Conservation (phyloP, 805 yeast genomes). For the Debaryomyces castellii region DNA sequence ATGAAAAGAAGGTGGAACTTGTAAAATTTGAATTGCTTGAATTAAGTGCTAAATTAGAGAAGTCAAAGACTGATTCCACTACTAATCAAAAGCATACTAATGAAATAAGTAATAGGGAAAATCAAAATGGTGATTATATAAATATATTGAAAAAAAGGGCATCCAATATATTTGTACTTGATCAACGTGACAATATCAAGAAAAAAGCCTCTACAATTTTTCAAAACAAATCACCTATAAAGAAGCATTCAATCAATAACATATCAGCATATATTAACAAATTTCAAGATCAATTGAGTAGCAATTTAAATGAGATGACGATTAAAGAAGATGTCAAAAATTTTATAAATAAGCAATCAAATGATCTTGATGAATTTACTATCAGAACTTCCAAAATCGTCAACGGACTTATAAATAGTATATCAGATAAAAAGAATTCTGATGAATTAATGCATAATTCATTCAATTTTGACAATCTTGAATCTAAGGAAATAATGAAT, state of each 20-base stretch:
- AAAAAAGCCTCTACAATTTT: slow-evolving; percentile 22
- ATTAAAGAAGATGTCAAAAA: slow-evolving; percentile 14
- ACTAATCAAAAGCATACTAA: background rate
- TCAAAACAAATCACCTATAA: slow-evolving; percentile 5
- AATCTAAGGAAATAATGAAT: background rate
- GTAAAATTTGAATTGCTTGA: slow-evolving; percentile 36
- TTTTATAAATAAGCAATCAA: slow-evolving; percentile 17
- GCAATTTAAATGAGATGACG: slow-evolving; percentile 4
- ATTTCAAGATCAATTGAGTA: slow-evolving; percentile 8
- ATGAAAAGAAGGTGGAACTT: slow-evolving; percentile 39
- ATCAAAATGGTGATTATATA: slow-evolving; percentile 5
- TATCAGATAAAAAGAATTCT: slow-evolving; percentile 24
- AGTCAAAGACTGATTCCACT: slow-evolving; percentile 1
- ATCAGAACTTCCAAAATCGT: slow-evolving; percentile 22
- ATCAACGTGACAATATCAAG: slow-evolving; percentile 13
- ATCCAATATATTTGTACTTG: slow-evolving; percentile 13
- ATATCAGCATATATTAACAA: slow-evolving; percentile 8
- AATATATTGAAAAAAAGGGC: slow-evolving; percentile 19
- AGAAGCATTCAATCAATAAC: slow-evolving; percentile 5
- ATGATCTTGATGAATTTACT: slow-evolving; percentile 22
- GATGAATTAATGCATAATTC: slow-evolving; percentile 23
- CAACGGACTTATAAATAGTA: slow-evolving; percentile 19
- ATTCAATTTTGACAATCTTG: slow-evolving; percentile 25
- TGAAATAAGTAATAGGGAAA: background rate
- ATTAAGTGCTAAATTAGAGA: slow-evolving; percentile 21